Evolutionary conservation across 352 stramenopile genomes (phyloP).

Genomic region (Phytophthora melonis): DNA sequence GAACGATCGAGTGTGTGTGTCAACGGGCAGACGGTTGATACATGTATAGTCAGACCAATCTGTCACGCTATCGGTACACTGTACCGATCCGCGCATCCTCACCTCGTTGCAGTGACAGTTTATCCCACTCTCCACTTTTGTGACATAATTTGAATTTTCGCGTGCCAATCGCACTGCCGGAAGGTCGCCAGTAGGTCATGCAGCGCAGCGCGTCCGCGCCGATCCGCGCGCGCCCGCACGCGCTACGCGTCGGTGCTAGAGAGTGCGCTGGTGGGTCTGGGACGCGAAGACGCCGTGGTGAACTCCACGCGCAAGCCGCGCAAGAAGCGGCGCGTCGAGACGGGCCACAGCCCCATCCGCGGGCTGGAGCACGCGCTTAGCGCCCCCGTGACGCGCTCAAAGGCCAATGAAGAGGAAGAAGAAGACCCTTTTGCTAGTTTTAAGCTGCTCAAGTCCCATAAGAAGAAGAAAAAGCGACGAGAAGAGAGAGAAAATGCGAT

Average conservation of each 20-base stretch:
- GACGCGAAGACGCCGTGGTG: conserved; percentile 41
- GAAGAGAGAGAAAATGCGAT: not conserved
- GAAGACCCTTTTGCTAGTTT: conserved; percentile 37
- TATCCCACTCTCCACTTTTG: not conserved
- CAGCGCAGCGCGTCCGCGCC: conserved; percentile 25
- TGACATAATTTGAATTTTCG: not conserved
- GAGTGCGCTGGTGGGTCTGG: conserved; percentile 40
- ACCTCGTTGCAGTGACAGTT: not conserved
- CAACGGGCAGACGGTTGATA: no score
- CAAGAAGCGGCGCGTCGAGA: conserved; percentile 21
- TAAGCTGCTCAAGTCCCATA: conserved; percentile 21
- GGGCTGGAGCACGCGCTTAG: not conserved
- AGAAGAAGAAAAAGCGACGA: conserved; percentile 21
- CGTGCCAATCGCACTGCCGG: not conserved
- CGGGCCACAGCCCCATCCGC: conserved; percentile 14
- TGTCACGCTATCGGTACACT: not conserved
- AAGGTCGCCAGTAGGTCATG: conserved; percentile 9
- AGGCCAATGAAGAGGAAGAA: conserved; percentile 15
- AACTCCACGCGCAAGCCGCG: conserved; percentile 36
- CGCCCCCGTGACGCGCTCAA: conserved; percentile 1
- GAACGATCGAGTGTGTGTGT: not conserved
- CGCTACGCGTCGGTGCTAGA: conserved; percentile 46
- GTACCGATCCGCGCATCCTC: not conserved
- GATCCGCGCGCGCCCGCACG: conserved; percentile 9
- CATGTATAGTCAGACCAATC: conserved; percentile 19